These are phyloP conservation scores for Xanthoconium stramineum DNA, from an alignment of 768 basidiomycete genomes.

Conservation along the genomic window DNA sequence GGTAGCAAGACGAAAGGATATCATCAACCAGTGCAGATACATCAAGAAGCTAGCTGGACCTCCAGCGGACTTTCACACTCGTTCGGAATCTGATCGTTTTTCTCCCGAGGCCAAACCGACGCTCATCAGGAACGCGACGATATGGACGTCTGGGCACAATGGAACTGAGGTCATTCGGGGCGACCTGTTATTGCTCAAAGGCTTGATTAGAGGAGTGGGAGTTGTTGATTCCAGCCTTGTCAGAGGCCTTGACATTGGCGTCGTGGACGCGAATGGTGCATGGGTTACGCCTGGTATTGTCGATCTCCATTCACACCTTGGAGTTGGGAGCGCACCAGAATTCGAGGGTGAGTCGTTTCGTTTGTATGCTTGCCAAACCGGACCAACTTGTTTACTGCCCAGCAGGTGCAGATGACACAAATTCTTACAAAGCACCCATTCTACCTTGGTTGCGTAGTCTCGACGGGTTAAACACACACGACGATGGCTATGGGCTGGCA, in stretches of 20 bases:
- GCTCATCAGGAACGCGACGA: conserved; percentile 68
- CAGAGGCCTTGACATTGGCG: conserved; percentile 30
- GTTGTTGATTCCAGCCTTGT: conserved; percentile 29
- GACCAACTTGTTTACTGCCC: not conserved
- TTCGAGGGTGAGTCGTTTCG: conserved; percentile 24
- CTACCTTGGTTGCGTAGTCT: conserved; percentile 58
- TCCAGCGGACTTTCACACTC: conserved; percentile 43
- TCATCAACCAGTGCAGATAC: conserved; percentile 43
- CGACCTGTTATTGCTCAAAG: conserved; percentile 68
- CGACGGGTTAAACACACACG: conserved; percentile 47
- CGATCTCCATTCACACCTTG: conserved; percentile 49
- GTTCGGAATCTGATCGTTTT: conserved; percentile 63
- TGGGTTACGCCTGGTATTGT: conserved; percentile 80
- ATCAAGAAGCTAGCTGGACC: conserved; percentile 42
- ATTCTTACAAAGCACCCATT: conserved; percentile 56
- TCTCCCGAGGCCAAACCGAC: conserved; percentile 59
- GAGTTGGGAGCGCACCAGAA: conserved; percentile 35
- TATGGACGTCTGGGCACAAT: conserved; percentile 78
- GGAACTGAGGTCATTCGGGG: conserved; percentile 64
- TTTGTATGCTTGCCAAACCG: not conserved
- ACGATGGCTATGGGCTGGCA: conserved; percentile 37
- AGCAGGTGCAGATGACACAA: conserved; percentile 49
- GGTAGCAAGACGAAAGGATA: conserved; percentile 17
- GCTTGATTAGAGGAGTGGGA: conserved; percentile 62
- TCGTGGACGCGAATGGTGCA: conserved; percentile 60